Base-by-base conservation (phyloP, 1,284 basidiomycete genomes). In the Ustilago hordei region DNA sequence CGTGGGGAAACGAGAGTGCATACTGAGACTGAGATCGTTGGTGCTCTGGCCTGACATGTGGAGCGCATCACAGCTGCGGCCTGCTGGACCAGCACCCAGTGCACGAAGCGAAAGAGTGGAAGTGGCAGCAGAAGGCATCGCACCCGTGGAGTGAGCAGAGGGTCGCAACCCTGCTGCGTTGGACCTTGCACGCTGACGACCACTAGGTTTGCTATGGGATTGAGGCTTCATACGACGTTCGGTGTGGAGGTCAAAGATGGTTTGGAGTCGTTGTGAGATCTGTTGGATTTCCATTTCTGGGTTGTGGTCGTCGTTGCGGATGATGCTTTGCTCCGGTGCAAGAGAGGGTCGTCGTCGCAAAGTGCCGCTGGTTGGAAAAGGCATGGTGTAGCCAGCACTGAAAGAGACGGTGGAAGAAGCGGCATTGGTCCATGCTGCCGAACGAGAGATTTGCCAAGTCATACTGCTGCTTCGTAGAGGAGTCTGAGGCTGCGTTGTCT, bases 241-340 rank as follows among this genome's bases (percentile, higher is more conserved):
- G 3, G 82, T 82, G 43, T 83, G 82, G 36, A 83, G 64, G 36
- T 80, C 77, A 60, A 83, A 82, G 38, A 82, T 81, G 34, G 74
- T 70, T 54, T 75, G 65, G 2, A 81, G 67, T 12, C 77, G 64
- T 23, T 75, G 64, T 8, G 80, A 70, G 55, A 80, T 69, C 31
- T 75, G 78, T 9, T 72, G 53, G 28, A 66, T 47, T 43, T 76
- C 74, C 32, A 48, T 17, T 41, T 71, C 47, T n/a, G 74, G 69
- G 34, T 76, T 34, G 50, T 64, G 54, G n/a, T 76, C 69, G 50
- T 68, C 50, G 62, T 76, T 76, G 64, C 59, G 64, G 35, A 76
- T 76, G 69, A 76, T 76, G 65, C 74, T 76, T 34, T 76, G 74
- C 4, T 62, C 54, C 3, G 74, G 74, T 6, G 59, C 54, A 17